Percentiles rank a stretch among this genome's conserved stretches.
These are phyloP conservation scores for Peziza echinospora DNA, from an alignment of 495 filamentous ascomycete genomes.

Conservation along the genomic window DNA sequence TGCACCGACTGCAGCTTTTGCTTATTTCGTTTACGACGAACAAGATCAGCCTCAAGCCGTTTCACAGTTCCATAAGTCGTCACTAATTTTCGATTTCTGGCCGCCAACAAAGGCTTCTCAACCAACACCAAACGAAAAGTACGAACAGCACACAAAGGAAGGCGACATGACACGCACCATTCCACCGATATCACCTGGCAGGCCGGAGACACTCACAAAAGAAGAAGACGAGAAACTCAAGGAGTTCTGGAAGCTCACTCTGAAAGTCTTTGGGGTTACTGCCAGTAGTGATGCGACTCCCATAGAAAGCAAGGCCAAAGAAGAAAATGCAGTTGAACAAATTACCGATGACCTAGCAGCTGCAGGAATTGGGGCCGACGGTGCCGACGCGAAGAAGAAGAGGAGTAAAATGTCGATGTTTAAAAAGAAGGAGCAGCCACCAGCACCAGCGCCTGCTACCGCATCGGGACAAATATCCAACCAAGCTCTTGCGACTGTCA, in stretches of 20 bases:
- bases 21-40: background rate
- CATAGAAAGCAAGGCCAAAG: conserved; percentile 12
- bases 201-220: conserved; percentile 65
- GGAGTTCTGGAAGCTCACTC: conserved; percentile 58
- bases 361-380: conserved; percentile 12
- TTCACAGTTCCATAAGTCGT: too few relatives aligned
- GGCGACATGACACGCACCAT: too few relatives aligned
- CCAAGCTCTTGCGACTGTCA: conserved; percentile 16
- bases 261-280: conserved; percentile 58
- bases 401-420: too few relatives aligned
- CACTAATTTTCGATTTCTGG: background rate
- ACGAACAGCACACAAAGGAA: too few relatives aligned
- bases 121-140: background rate
- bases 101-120: background rate
- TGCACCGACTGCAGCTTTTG: background rate
- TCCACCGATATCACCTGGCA: conserved; percentile 32
- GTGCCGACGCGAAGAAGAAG: conserved; percentile 46
- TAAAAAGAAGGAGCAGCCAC: conserved; percentile 32
- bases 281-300: conserved; percentile 17
- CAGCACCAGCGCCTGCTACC: conserved; percentile 11
- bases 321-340: conserved; percentile 16
- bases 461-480: conserved; percentile 19
- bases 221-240: conserved; percentile 78
- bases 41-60: too few relatives aligned
- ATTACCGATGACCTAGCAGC: conserved; percentile 8